Evolutionary conservation across 176 grass and related monocot species (phyloP), one percentile per base, ranked within the genome.

Genomic region (Luzula sylvatica): DNA sequence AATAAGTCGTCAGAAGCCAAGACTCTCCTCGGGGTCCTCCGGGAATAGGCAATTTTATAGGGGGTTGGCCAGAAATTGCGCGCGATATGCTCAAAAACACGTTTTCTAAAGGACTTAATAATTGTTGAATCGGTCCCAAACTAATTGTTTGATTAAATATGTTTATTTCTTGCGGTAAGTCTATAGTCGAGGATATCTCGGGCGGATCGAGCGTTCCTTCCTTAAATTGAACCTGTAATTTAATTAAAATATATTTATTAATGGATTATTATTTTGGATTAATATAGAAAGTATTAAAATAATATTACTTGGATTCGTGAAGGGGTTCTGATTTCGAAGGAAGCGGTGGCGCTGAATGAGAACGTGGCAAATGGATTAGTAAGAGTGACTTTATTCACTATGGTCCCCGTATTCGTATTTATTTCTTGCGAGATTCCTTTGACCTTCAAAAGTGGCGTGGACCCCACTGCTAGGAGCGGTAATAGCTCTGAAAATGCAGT

Each of bases 1-100:
- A 71, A 72, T 89, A 90, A 26, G 92, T 96, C 14, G 74, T 96
- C 81, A 96, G 46, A 58, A 96, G 92, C 84, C 92, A 90, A 0
- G 92, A 86, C 38, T 29, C 51, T 3, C 50, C 75, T 52, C 72
- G 66, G 61, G 78, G 82, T 71, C 82, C 79, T 23, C 74, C 49
- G 1, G 81, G 77, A 35, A 96, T 67, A 0, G 74, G 65, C 30
- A 89, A 25, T 76, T 86, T 89, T 3, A 96, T 71, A 50, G 92
- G 81, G 42, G 81, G 81, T 32, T 86, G 85, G 43, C 85, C 85
- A 60, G 92, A 90, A 66, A 96, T 72, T 45, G 68, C 48, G 2
- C 81, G 67, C 20, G 85, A 58, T 65, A 96, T 80, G 29, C 63
- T 82, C 50, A 79, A 65, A 58, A 82, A 74, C 22, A 73, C 74